Percentiles rank a stretch among this genome's conserved stretches.
phyloP scores from a whole-genome alignment of 78 protist species.

The Polysphondylium violaceum region DNA sequence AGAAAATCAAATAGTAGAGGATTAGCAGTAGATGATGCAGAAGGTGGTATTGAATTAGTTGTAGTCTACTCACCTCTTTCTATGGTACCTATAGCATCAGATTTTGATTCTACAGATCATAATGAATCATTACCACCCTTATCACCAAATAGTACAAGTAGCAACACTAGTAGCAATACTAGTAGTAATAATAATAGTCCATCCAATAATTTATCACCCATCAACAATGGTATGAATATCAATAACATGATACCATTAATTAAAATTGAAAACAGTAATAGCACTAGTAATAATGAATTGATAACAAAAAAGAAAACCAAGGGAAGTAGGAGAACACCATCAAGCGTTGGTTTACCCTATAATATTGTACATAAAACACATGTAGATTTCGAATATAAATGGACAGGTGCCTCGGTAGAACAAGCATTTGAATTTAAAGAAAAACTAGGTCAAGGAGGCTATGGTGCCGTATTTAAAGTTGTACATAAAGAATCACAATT shows the following conservation, averaged over 20 bases:
- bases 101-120: constrained; percentile 2
- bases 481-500: constrained; percentile 60
- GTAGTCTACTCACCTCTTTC: constrained; percentile 69
- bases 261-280: constrained; percentile 1
- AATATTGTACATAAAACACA: constrained; percentile 85
- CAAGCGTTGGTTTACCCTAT: constrained; percentile 69
- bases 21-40: constrained; percentile 72
- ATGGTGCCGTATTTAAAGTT: constrained; percentile 78
- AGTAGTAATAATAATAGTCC: background rate
- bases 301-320: constrained; percentile 3
- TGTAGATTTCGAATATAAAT: constrained; percentile 83
- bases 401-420: constrained; percentile 76
- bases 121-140: background rate
- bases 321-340: constrained; percentile 30
- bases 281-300: background rate
- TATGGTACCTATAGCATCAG: constrained; percentile 52
- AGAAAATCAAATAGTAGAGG: constrained; percentile 39
- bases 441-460: constrained; percentile 83
- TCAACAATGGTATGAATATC: background rate
- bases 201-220: background rate
- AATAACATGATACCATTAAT: background rate
- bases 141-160: background rate
- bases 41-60: constrained; percentile 58
- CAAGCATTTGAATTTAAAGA: constrained; percentile 72
- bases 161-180: background rate